phyloP scores from a whole-genome alignment of 2,329 filamentous ascomycete genomes.

The Dendrostoma leiphaemia region DNA sequence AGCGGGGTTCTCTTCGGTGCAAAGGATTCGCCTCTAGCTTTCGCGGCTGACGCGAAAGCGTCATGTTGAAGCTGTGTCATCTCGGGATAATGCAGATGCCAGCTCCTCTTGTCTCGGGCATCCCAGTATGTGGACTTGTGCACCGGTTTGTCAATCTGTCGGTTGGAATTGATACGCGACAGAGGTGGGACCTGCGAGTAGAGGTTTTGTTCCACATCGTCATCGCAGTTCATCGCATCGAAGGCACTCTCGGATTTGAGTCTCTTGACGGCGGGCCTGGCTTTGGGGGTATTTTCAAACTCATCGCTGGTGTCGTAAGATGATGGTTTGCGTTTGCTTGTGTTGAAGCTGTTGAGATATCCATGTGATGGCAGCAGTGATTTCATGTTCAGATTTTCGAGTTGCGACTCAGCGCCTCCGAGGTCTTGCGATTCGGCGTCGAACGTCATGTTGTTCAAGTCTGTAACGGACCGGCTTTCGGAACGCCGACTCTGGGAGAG shows the following conservation, averaged over 20 bases:
- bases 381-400: constrained; percentile 43
- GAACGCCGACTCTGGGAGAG: constrained; percentile 21
- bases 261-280: constrained; percentile 53
- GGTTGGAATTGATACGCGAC: constrained; percentile 46
- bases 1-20: constrained; percentile 47
- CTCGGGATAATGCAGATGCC: constrained; percentile 62
- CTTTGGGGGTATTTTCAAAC: constrained; percentile 32
- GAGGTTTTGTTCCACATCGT: constrained; percentile 34
- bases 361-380: constrained; percentile 27
- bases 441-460: constrained; percentile 50
- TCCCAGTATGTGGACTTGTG: constrained; percentile 59
- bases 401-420: constrained; percentile 46
- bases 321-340: constrained; percentile 58
- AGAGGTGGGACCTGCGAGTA: constrained; percentile 48
- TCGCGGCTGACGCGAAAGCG: constrained; percentile 52
- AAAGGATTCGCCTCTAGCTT: constrained; percentile 51
- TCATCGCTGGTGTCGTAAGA: constrained; percentile 52
- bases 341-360: constrained; percentile 34
- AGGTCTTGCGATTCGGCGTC: constrained; percentile 56
- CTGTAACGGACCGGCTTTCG: constrained; percentile 42
- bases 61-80: constrained; percentile 61
- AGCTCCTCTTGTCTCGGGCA: constrained; percentile 49
- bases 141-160: constrained; percentile 57
- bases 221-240: constrained; percentile 23
- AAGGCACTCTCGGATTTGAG: constrained; percentile 49